Conservation (phyloP, 2,329 filamentous ascomycete genomes). For the Pseudocercospora musae region DNA sequence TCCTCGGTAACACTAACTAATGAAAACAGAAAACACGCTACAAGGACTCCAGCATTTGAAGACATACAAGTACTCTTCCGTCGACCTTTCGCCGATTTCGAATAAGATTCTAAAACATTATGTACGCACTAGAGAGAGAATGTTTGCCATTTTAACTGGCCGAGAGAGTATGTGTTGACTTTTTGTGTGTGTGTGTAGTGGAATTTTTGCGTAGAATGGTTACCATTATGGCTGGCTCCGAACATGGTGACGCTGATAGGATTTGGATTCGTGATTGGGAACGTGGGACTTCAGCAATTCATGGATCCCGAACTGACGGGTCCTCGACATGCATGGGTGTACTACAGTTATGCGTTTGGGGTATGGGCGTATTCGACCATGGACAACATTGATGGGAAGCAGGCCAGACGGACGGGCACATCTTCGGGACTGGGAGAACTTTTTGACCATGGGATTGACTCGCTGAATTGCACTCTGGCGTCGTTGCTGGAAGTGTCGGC, state of each 20-base stretch:
- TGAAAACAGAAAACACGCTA: too few relatives aligned
- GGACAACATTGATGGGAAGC: constrained; percentile 98
- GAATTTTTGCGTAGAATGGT: constrained; percentile 89
- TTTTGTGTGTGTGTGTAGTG: too few relatives aligned
- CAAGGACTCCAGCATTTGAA: constrained; percentile 88
- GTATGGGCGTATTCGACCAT: constrained; percentile 97
- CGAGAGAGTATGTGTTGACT: too few relatives aligned
- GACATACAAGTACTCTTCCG: constrained; percentile 94
- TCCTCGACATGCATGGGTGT: constrained; percentile 73
- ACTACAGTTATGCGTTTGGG: constrained; percentile 91
- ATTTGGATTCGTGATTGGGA: constrained; percentile 88
- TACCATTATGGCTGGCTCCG: constrained; percentile 94
- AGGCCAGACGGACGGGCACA: constrained; percentile 89
- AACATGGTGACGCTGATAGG: constrained; percentile 96
- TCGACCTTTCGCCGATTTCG: constrained; percentile 92
- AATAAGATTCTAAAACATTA: constrained; percentile 93
- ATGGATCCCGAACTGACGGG: constrained; percentile 88
- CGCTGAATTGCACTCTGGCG: constrained; percentile 91
- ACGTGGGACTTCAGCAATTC: constrained; percentile 71
- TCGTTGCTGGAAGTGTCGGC: constrained; percentile 88
- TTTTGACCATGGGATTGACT: constrained; percentile 98
- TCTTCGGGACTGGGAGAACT: constrained; percentile 93
- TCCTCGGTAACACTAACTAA: too few relatives aligned
- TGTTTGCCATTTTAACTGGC: too few relatives aligned
- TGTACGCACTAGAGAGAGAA: constrained; percentile 69